phyloP scores from a whole-genome alignment of 78 protist genomes.

The Dictyostelium brefeldianum region DNA sequence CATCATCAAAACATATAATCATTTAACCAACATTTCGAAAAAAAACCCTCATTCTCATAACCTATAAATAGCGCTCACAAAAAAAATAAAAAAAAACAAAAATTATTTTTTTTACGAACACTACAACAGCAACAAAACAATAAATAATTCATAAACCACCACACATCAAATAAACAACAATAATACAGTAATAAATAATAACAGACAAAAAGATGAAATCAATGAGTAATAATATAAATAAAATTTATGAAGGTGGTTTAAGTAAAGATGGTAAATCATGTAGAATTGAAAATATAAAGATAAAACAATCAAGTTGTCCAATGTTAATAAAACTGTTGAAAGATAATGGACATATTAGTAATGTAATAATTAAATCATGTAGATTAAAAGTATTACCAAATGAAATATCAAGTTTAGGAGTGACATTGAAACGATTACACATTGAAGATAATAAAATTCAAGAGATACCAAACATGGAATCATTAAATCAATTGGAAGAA shows the following conservation, averaged over 20 bases:
- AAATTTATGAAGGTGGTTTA: constrained; percentile 14
- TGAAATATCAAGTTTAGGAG: constrained; percentile 18
- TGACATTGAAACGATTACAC: neutral
- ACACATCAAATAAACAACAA: neutral
- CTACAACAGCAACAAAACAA: neutral
- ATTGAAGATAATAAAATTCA: constrained; percentile 55
- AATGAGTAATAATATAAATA: constrained; percentile 12
- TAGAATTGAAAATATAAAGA: constrained; percentile 54
- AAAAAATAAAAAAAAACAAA: too few relatives aligned
- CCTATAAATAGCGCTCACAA: too few relatives aligned
- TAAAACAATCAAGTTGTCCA: constrained; percentile 66
- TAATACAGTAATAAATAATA: neutral
- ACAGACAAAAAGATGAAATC: constrained; percentile 53
- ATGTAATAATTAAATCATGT: constrained; percentile 55
- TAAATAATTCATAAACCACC: neutral
- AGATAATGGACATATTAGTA: neutral
- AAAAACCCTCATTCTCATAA: too few relatives aligned
- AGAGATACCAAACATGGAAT: constrained; percentile 62
- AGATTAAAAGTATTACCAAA: constrained; percentile 68
- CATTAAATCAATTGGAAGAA: constrained; percentile 48
- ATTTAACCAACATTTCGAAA: too few relatives aligned
- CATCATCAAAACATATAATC: too few relatives aligned
- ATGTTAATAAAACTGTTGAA: constrained; percentile 10
- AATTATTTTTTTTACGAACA: neutral
- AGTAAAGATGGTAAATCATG: constrained; percentile 70